Base-by-base conservation (phyloP, 805 yeast genomes). In the Brettanomyces custersianus region DNA sequence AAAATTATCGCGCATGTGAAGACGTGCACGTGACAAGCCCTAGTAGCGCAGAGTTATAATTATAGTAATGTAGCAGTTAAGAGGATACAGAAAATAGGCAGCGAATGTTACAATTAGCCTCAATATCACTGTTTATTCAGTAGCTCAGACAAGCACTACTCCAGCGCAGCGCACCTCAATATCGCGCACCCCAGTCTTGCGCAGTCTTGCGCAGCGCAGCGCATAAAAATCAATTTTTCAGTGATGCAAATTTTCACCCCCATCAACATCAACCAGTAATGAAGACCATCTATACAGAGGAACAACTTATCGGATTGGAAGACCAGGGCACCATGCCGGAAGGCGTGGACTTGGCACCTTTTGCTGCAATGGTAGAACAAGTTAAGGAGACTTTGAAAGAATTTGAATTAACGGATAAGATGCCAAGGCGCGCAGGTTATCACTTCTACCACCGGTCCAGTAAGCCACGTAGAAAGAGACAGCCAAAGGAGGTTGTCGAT, bases 291-390 rank as follows among this genome's bases (percentile, higher is more conserved):
- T 82, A 80, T 63, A 77, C 86, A 30, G 80, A 77, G 55, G 84
- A 80, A 57, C 77, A 80, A 62, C 70, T 82, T 55, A 58, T 74
- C 28, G 70, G 66, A 38, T 65, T 67, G 52, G 74, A 76, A 49
- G 70, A 70, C 31, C 65, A 65, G 36, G 84, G 79, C 13, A 62
- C 69, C 43, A 64, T 71, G 35, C 77, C 87, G 29, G 73, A 70
- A 41, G 76, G 78, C 26, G 72, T 73, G 29, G 82, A 79, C 46
- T 68, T 80, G 49, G 70, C 65, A 24, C 77, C 76, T 35, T 82
- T 82, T 64, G 70, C 71, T 48, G 67, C 72, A 42, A 66, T 80
- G 60, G 71, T 81, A 44, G 85, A 77, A 46, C 72, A 72, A 40
- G 85, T 80, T 43, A 70, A 71, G 45, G 80, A 49, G 29, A 54